Evolutionary conservation across 768 basidiomycete genomes (phyloP).

Genomic region (Boletus patriciae): DNA sequence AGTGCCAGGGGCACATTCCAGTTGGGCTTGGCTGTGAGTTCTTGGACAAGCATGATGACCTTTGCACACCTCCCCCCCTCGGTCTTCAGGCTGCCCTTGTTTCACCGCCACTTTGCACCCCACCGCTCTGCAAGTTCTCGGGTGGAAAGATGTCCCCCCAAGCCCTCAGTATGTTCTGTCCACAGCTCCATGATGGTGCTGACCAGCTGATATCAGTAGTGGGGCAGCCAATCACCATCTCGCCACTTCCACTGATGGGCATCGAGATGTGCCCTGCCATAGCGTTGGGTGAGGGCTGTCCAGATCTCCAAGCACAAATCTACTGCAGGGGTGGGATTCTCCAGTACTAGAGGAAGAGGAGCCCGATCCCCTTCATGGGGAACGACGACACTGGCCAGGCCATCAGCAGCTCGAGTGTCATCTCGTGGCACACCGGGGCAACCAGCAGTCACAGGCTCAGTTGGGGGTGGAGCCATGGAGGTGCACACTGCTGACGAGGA

Average conservation of each 20-base stretch:
- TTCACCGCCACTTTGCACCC: neutral
- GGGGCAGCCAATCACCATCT: constrained; percentile 25
- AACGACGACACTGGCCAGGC: too few species aligned
- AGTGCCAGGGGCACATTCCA: constrained; percentile 1
- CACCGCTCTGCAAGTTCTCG: constrained; percentile 1
- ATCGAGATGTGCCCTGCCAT: constrained; percentile 7
- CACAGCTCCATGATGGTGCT: constrained; percentile 27
- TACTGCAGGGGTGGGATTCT: too few species aligned
- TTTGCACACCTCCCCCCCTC: neutral
- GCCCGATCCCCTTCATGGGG: too few species aligned
- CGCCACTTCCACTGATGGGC: constrained; percentile 28
- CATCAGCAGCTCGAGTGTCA: too few species aligned
- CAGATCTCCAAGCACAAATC: neutral
- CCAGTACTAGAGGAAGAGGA: too few species aligned
- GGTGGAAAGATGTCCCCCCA: constrained; percentile 27
- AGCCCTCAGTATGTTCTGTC: constrained; percentile 27
- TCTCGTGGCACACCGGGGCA: too few species aligned
- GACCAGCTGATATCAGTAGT: constrained; percentile 21
- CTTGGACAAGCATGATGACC: neutral
- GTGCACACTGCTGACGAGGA: too few species aligned
- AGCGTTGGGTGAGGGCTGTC: neutral
- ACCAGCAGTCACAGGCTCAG: too few species aligned
- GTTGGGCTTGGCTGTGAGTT: neutral
- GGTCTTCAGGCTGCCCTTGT: neutral
- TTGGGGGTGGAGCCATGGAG: too few species aligned